Conservation (phyloP, 371 early-diverging fungal genomes). For the Lichtheimia ramosa region DNA sequence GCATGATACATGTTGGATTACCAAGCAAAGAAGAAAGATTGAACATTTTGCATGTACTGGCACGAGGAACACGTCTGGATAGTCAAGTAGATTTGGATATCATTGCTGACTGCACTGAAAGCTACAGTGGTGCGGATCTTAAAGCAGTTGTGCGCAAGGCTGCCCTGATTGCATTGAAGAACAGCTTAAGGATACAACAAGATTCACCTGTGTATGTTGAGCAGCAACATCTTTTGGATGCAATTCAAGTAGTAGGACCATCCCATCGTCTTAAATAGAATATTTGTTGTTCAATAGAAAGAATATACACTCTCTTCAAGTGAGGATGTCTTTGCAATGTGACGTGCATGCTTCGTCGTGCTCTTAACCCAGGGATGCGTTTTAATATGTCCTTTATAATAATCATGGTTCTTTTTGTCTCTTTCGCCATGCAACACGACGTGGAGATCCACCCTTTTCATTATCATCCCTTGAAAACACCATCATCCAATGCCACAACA, state of each 20-base stretch:
- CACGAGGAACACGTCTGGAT: constrained; percentile 48
- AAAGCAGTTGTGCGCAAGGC: constrained; percentile 81
- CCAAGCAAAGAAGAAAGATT: constrained; percentile 70
- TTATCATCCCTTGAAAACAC: no score
- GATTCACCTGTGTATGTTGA: neutral
- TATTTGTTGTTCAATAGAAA: no score
- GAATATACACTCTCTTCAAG: no score
- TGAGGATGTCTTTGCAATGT: no score
- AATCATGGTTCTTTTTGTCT: no score
- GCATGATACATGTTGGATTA: constrained; percentile 72
- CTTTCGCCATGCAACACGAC: no score
- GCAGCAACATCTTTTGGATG: constrained; percentile 4
- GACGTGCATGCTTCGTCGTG: no score
- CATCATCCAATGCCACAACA: no score
- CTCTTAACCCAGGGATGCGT: no score
- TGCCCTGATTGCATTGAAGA: constrained; percentile 59
- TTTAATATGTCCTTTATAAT: no score
- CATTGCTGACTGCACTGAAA: constrained; percentile 50
- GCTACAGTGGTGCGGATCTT: constrained; percentile 83
- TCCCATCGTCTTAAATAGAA: constrained; percentile 1
- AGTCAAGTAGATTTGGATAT: constrained; percentile 51
- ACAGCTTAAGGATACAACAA: neutral
- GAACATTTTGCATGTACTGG: constrained; percentile 72
- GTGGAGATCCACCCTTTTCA: no score
- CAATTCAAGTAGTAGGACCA: neutral